Evolutionary conservation across 2,329 filamentous ascomycete species (phyloP), one percentile per base, ranked within the genome.

Genomic region (Myotisia sp.): DNA sequence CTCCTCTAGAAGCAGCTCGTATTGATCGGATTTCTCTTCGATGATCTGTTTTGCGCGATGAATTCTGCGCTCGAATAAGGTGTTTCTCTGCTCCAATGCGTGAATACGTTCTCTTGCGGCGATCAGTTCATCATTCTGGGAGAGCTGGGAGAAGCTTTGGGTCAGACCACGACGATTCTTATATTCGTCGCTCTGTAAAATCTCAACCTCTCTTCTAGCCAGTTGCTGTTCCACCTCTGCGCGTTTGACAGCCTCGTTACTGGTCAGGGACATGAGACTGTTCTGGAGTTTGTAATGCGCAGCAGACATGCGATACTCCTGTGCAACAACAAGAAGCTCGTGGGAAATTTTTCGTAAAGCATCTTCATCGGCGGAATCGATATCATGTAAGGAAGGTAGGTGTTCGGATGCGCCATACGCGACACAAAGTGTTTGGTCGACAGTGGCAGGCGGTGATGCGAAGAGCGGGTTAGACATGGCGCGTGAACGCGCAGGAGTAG

Each of bases 251-350:
- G 85, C 79, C 46, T 92, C 84, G 31, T 79, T 76, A 36, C 81
- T 85, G 50, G 92, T 83, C 44, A 94, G 76, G 33, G 73, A 76
- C 18, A 92, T 69, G 50, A 94, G 70, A 47, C 79, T 85, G 51
- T 86, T 80, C 54, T 94, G 87, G 36, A 95, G 64, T 59, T 90
- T 92, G 62, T 90, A 79, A 54, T 94, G 86, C 20, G 86, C 81
- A 10, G 80, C 77, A 39, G 86, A 80, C 64, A 85, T 86, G 49
- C 90, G 82, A 37, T 73, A 68, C 44, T 79, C 74, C 42, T 69
- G 64, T n/a, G 74, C 54, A 10, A 68, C 62, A 7, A 58, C 54
- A 17, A 70, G 60, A 8, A 77, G 58, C 14, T 64, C 62, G 54
- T 63, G 59, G 21, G 71, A 63, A 47, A 74, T 71, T 28, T 52